These are phyloP conservation scores for Ophioceras dolichostomum DNA, from an alignment of 2,329 filamentous ascomycete genomes.

Conservation along the genomic window DNA sequence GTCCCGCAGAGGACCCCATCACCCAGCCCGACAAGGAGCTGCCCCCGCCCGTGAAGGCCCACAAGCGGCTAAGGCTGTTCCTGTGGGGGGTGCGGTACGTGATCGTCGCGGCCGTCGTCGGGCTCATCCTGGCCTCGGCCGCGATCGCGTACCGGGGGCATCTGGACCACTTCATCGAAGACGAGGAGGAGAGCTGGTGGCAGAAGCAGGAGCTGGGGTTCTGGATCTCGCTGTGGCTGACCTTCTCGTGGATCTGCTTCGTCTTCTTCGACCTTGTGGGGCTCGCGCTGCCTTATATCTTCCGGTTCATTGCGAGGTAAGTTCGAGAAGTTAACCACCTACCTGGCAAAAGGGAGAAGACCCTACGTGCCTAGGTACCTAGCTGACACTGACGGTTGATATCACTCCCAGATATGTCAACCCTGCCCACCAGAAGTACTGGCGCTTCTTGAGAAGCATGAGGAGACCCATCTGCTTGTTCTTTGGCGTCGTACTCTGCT, in stretches of 20 bases:
- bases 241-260: conserved; percentile 10
- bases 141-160: conserved; percentile 8
- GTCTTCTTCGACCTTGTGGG: conserved; percentile 9
- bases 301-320: conserved; percentile 13
- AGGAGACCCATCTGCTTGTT: conserved; percentile 11
- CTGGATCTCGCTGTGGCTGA: conserved; percentile 12
- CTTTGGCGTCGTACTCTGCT: conserved; percentile 8
- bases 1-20: neutral
- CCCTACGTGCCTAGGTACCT: no score
- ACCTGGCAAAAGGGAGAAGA: no score
- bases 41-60: neutral
- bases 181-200: conserved; percentile 6
- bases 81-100: conserved; percentile 9
- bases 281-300: conserved; percentile 11
- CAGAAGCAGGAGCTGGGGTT: conserved; percentile 9
- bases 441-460: conserved; percentile 13
- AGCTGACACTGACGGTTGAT: no score
- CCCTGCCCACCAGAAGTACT: conserved; percentile 15
- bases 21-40: conserved; percentile 1
- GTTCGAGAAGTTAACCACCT: no score
- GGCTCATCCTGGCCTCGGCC: conserved; percentile 9
- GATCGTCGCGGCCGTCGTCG: conserved; percentile 7
- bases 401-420: conserved; percentile 17
- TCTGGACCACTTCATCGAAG: conserved; percentile 5
- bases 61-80: conserved; percentile 1